Base-by-base conservation (phyloP, 1,284 basidiomycete genomes). In the Marasmius sp. region DNA sequence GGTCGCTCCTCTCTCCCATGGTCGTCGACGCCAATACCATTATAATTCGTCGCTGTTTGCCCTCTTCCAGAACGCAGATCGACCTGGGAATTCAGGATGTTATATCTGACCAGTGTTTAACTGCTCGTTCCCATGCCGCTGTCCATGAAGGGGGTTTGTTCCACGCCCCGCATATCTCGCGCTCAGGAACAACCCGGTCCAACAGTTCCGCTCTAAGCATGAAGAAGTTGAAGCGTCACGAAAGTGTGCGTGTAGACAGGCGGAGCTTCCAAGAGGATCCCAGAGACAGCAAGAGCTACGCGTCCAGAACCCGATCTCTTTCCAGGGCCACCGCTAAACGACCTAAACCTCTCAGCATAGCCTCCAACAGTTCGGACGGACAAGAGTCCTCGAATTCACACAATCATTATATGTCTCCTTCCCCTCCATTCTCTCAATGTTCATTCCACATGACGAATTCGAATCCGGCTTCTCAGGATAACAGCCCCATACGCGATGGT, bases 81-180 rank as follows among this genome's bases (percentile, higher is more conserved):
- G 90, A 93, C 65, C 81, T 85, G 51, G 85, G 83, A 12, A 74
- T 93, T 18, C 79, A 82, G 57, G 91, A 93, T 65, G 84, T 93
- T 54, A 82, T 87, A 65, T 91, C 90, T 11, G 81, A 86, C 62
- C 77, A 79, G 18, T 87, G 88, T 63, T 70, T 86, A 45, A 80
- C 79, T 9, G 87, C 86, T n/a, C 81, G 88, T 38, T 78, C 81
- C 39, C 81, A 87, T 58, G 87, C 87, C 6, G 81, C 79, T 61
- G 79, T 81, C 58, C 84, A 80, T 62, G 87, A 86, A 59, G 85
- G 86, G 67, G 83, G 85, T 61, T 77, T 91, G 47, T 89, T 89
- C 68, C 84, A 82, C 65, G 77, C 80, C 9, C 82, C 85, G 18
- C 81, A 77, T 62, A 71, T 77, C 45, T 71, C 74, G 36, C 76